Base-by-base conservation (phyloP, 768 basidiomycete species). In the Mycena epipterygia region DNA sequence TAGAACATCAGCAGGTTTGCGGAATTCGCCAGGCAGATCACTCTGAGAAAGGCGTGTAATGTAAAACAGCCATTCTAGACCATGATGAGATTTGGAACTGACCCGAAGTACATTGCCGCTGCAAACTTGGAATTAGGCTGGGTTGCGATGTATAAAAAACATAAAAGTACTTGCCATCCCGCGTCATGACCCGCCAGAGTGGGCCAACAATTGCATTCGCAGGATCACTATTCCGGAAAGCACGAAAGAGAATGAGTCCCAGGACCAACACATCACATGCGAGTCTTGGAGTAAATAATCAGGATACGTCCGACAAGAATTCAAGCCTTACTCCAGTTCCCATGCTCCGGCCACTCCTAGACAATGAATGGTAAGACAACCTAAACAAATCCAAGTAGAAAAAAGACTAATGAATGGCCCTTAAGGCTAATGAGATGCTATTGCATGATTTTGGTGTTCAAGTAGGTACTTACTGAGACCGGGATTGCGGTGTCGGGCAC, bases 1-100 rank as follows among this genome's bases (percentile, higher is more conserved):
- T 59, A 14, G 16, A 59, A 59, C 39, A 59, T 29, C 17, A 59
- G 57, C 14, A 59, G 42, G 41, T 59, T 59, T 6, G 57, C 57
- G 8, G 44, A 17, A 25, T 44, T 59, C 7, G 27, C 57, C 5
- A 59, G 29, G 19, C 16, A 59, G 17, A 59, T 59, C 5, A 59
- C 30, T 59, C 57, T 59, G 37, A 2, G 21, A 8, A 9, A n/a
- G n/a, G 32, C 11, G n/a, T 29, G 25, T 44, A 1, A 35, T 21
- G n/a, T 5, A 2, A 33, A 23, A 6, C 7, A 12, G 39, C 37
- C 5, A 8, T 27, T 30, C 5, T 19, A n/a, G n/a, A n/a, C n/a
- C n/a, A n/a, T n/a, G n/a, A n/a, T 59, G 3, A n/a, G 9, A 30
- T 5, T 27, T 53, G 11, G 41, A 7, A 29, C 57, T 59, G 6